Evolutionary conservation across 352 stramenopile species (phyloP).

Genomic region (Elongisporangium prolatum): DNA sequence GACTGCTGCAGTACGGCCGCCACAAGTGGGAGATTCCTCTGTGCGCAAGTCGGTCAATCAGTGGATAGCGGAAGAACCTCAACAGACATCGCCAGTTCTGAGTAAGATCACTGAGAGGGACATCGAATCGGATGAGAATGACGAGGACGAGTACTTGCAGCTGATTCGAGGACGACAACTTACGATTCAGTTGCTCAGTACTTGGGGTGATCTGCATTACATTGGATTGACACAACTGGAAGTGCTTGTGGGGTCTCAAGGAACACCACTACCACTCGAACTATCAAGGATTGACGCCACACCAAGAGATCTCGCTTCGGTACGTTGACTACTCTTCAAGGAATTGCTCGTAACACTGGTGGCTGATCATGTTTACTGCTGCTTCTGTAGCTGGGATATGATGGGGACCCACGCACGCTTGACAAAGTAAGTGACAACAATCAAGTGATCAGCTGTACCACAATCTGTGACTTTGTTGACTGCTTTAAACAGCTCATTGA

Average conservation of each 20-base stretch:
- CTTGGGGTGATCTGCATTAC: conserved; percentile 83
- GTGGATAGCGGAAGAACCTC: conserved; percentile 41
- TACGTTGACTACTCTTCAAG: conserved; percentile 16
- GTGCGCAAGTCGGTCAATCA: conserved; percentile 39
- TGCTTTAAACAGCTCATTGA: conserved; percentile 59
- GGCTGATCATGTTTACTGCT: neutral
- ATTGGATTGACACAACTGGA: conserved; percentile 79
- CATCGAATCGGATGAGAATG: conserved; percentile 6
- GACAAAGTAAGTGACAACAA: conserved; percentile 57
- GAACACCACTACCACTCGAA: conserved; percentile 33
- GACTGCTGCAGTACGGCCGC: conserved; percentile 30
- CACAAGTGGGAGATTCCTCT: conserved; percentile 1
- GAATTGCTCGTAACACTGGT: neutral
- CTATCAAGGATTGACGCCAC: conserved; percentile 44
- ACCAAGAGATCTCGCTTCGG: conserved; percentile 65
- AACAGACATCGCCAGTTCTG: conserved; percentile 37
- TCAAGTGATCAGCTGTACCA: neutral
- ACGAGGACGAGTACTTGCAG: conserved; percentile 9
- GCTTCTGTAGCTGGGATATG: conserved; percentile 48
- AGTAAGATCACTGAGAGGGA: conserved; percentile 25
- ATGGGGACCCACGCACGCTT: conserved; percentile 77
- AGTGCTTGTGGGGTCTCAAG: conserved; percentile 47
- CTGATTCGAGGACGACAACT: conserved; percentile 45
- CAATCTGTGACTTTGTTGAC: neutral
- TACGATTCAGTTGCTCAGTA: conserved; percentile 46